A percentile compares a stretch with the other conserved stretches of the same genome.
Conservation (phyloP, 805 yeast species). For the Metschnikowia borealis region DNA sequence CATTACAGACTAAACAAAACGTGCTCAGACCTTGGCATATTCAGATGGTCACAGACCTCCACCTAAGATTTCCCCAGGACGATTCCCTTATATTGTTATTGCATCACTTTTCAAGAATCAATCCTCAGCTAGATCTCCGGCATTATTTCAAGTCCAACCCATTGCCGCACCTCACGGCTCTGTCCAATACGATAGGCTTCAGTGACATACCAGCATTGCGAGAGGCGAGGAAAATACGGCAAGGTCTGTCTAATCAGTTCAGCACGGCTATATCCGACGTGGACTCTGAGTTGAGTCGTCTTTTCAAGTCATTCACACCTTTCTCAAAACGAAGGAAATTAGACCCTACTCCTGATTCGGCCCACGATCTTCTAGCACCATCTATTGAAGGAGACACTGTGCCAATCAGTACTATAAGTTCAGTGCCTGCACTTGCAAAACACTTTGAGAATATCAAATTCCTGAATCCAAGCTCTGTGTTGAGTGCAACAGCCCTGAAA, state of each 20-base stretch:
- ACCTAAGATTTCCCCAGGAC: conserved; percentile 13
- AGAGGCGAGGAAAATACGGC: not conserved
- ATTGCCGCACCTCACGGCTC: not conserved
- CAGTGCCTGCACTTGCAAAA: conserved; percentile 17
- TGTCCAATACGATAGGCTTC: not conserved
- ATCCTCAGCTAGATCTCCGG: conserved; percentile 1
- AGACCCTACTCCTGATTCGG: not conserved
- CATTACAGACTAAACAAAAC: conserved; percentile 1
- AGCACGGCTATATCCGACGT: conserved; percentile 1
- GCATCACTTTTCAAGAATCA: conserved; percentile 5
- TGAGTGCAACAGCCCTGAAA: not conserved
- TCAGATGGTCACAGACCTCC: conserved; percentile 9
- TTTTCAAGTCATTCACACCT: not conserved
- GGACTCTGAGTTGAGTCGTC: not conserved
- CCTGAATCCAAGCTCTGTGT: conserved; percentile 16
- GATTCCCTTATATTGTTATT: conserved; percentile 9
- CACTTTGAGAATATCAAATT: conserved; percentile 18
- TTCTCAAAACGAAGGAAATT: not conserved
- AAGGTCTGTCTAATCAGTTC: not conserved
- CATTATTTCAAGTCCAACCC: not conserved
- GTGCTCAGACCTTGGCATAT: conserved; percentile 14
- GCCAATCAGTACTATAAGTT: conserved; percentile 14
- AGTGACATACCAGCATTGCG: not conserved
- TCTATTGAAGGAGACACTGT: not conserved
- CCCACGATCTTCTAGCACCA: not conserved